These are phyloP conservation scores for Vitis amurensis DNA, from an alignment of 164 flowering plant species.

Conservation along the genomic window DNA sequence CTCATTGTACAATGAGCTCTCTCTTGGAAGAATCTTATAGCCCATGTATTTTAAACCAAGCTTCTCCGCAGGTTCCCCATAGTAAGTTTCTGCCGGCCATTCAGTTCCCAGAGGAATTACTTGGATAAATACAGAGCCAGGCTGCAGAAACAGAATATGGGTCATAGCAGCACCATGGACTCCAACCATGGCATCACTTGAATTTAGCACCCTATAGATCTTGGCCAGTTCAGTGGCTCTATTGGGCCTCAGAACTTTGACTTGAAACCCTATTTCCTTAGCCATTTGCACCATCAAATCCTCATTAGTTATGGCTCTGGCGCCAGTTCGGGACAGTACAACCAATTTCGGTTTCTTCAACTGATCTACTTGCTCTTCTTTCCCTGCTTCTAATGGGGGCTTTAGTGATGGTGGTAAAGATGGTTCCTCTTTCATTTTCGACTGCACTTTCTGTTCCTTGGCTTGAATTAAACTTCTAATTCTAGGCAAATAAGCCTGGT, in stretches of 20 bases:
- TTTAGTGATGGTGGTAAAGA: conserved; percentile 19
- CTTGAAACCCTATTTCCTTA: conserved; percentile 67
- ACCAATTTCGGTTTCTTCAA: conserved; percentile 58
- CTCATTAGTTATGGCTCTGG: conserved; percentile 72
- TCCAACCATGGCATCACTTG: conserved; percentile 88
- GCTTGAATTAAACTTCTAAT: conserved; percentile 49
- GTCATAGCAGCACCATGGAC: conserved; percentile 99
- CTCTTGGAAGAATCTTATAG: conserved; percentile 63
- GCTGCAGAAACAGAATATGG: conserved; percentile 80
- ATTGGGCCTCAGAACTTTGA: conserved; percentile 62
- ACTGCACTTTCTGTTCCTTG: conserved; percentile 34
- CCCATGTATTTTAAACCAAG: conserved; percentile 76
- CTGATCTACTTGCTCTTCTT: conserved; percentile 5
- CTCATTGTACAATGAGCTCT: conserved; percentile 72
- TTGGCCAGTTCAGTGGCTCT: conserved; percentile 69
- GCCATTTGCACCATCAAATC: conserved; percentile 58
- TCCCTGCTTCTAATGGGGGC: not conserved
- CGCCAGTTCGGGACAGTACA: conserved; percentile 69
- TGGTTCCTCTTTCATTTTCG: conserved; percentile 5
- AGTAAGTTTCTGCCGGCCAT: conserved; percentile 90
- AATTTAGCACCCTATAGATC: conserved; percentile 64
- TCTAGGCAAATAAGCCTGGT: conserved; percentile 67
- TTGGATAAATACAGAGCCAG: conserved; percentile 74
- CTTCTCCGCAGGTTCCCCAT: conserved; percentile 79
- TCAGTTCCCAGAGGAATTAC: conserved; percentile 81